phyloP scores from a whole-genome alignment of 306 rosid species.

The Prunus kanzakura region DNA sequence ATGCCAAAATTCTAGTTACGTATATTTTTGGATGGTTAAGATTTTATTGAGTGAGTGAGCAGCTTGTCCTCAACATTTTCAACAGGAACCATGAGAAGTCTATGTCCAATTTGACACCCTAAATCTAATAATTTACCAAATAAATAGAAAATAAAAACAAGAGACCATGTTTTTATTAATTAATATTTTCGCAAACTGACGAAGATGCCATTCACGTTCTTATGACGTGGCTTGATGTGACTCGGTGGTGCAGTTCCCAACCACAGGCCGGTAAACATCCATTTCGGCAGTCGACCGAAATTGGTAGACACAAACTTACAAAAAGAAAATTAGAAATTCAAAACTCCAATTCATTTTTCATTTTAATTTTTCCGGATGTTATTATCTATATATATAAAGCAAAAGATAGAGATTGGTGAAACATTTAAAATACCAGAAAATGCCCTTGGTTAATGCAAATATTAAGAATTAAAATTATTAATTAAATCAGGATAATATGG shows the following conservation, averaged over 20 bases:
- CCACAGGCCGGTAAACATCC: background rate
- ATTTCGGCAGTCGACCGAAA: background rate
- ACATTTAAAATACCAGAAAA: no score
- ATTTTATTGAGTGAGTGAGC: background rate
- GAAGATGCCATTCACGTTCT: slow-evolving; percentile 1
- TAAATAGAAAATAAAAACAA: background rate
- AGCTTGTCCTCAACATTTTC: background rate
- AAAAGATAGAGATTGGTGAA: no score
- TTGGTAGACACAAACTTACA: no score
- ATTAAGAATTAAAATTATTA: no score
- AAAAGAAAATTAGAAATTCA: no score
- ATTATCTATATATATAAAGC: no score
- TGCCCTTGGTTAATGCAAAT: no score
- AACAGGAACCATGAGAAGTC: background rate
- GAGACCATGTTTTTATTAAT: no score
- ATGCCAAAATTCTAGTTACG: background rate
- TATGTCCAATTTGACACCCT: background rate
- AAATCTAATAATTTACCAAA: background rate
- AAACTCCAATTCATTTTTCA: no score
- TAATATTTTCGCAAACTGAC: background rate
- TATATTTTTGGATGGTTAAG: background rate
- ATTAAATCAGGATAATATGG: no score
- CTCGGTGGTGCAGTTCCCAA: background rate
- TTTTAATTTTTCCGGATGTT: no score
- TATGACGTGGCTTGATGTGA: slow-evolving; percentile 10